Evolutionary conservation across 2,329 filamentous ascomycete genomes (phyloP).

Genomic region (Verticillium nubilum): DNA sequence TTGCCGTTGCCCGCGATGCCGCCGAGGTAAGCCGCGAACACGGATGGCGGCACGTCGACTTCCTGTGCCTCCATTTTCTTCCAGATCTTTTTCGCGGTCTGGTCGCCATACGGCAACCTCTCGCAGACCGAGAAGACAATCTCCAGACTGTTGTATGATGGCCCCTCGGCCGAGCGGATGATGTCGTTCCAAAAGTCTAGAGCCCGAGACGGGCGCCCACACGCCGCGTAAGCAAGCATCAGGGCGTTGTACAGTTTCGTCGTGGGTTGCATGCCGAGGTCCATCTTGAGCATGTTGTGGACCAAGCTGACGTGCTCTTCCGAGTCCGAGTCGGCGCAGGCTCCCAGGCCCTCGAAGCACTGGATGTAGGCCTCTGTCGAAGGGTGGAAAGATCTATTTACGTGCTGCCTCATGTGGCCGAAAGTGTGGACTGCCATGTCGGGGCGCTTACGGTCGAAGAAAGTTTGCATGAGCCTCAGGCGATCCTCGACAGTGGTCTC

Average conservation of each 20-base stretch:
- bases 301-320: conserved; percentile 65
- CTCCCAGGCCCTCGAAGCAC: conserved; percentile 71
- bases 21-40: conserved; percentile 74
- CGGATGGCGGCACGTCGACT: conserved; percentile 65
- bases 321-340: conserved; percentile 31
- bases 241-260: conserved; percentile 77
- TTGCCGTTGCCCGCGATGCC: conserved; percentile 69
- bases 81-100: conserved; percentile 64
- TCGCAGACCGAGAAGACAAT: conserved; percentile 80
- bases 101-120: conserved; percentile 49
- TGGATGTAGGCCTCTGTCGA: conserved; percentile 68
- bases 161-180: conserved; percentile 76
- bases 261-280: conserved; percentile 69
- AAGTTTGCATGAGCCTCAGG: conserved; percentile 70
- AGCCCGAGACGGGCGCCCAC: conserved; percentile 59
- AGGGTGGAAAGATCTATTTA: conserved; percentile 58
- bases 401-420: conserved; percentile 85
- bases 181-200: conserved; percentile 83
- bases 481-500: conserved; percentile 62
- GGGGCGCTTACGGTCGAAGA: conserved; percentile 70
- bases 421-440: conserved; percentile 88
- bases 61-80: conserved; percentile 66
- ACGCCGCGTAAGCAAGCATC: conserved; percentile 78
- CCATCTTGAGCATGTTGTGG: conserved; percentile 93
- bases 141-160: conserved; percentile 72